These are phyloP conservation scores for Terfezia boudieri DNA, from an alignment of 495 filamentous ascomycete genomes.

Conservation along the genomic window DNA sequence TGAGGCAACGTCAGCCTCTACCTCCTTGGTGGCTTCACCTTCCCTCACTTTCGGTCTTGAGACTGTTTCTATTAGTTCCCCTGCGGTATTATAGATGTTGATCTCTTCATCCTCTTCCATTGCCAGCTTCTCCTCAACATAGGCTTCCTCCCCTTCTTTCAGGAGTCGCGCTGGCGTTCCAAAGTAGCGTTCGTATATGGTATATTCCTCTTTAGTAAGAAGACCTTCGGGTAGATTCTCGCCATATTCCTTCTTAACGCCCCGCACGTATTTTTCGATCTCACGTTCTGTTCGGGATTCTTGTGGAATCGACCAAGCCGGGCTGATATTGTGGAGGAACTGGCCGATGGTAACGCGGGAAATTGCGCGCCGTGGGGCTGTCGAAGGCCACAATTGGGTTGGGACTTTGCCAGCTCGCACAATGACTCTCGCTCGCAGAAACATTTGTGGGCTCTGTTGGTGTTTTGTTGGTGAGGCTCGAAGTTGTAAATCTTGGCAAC, in stretches of 20 bases:
- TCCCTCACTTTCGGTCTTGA: constrained; percentile 12
- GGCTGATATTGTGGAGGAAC: not conserved
- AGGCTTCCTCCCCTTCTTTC: constrained; percentile 31
- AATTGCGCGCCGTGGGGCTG: not conserved
- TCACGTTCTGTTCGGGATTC: constrained; percentile 18
- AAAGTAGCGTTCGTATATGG: constrained; percentile 60
- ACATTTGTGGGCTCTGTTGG: not conserved
- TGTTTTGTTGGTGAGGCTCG: too few species aligned
- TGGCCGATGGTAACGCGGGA: not conserved
- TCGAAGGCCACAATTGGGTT: not conserved
- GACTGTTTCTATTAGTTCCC: constrained; percentile 30
- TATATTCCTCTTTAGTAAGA: constrained; percentile 44
- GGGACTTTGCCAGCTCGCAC: not conserved
- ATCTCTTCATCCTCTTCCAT: constrained; percentile 19
- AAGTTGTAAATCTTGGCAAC: too few species aligned
- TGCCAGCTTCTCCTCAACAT: constrained; percentile 17
- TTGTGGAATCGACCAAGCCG: not conserved
- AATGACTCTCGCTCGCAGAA: not conserved
- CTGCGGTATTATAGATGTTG: constrained; percentile 36
- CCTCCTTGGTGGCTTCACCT: constrained; percentile 7
- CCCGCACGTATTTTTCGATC: constrained; percentile 41
- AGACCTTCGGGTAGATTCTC: constrained; percentile 54
- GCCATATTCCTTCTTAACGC: constrained; percentile 51
- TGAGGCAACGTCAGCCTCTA: constrained; percentile 20
- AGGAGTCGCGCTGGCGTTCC: constrained; percentile 41